Evolutionary conservation across 371 early-diverging fungal species (phyloP).

Genomic region (Gilbertella persicaria): DNA sequence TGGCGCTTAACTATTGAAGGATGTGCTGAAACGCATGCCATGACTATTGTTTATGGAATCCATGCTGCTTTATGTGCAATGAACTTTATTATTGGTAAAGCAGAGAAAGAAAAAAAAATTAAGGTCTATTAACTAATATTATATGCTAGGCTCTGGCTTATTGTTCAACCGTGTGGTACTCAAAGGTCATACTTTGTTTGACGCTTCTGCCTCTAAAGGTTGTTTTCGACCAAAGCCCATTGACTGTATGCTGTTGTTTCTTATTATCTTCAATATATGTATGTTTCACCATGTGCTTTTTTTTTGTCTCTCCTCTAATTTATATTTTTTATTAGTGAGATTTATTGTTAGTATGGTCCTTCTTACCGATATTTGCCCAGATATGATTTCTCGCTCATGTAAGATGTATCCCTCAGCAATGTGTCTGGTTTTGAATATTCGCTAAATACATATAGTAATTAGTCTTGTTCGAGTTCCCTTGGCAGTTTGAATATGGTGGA

Average conservation of each 20-base stretch:
- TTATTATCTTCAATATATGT: conserved; percentile 27
- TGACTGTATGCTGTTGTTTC: conserved; percentile 31
- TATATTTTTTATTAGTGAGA: conserved; percentile 16
- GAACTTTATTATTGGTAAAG: conserved; percentile 14
- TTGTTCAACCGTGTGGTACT: conserved; percentile 20
- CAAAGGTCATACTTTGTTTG: conserved; percentile 25
- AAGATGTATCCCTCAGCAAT: no score
- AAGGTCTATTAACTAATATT: no score
- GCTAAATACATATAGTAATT: conserved; percentile 1
- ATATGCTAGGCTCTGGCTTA: conserved; percentile 16
- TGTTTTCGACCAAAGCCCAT: conserved; percentile 33
- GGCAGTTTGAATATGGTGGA: conserved; percentile 31
- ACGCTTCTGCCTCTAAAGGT: conserved; percentile 13
- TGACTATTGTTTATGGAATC: conserved; percentile 26
- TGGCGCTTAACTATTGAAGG: conserved; percentile 24
- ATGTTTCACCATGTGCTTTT: background rate
- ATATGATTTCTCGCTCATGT: conserved; percentile 35
- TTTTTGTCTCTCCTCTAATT: background rate
- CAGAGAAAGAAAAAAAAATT: background rate
- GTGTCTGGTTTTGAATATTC: background rate
- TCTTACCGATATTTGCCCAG: conserved; percentile 22
- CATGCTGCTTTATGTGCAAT: conserved; percentile 24
- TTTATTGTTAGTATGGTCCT: conserved; percentile 27
- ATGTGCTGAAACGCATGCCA: conserved; percentile 20
- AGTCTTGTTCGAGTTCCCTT: conserved; percentile 34